Evolutionary conservation across 345 rosid species (phyloP).

Genomic region (Populus simonii): DNA sequence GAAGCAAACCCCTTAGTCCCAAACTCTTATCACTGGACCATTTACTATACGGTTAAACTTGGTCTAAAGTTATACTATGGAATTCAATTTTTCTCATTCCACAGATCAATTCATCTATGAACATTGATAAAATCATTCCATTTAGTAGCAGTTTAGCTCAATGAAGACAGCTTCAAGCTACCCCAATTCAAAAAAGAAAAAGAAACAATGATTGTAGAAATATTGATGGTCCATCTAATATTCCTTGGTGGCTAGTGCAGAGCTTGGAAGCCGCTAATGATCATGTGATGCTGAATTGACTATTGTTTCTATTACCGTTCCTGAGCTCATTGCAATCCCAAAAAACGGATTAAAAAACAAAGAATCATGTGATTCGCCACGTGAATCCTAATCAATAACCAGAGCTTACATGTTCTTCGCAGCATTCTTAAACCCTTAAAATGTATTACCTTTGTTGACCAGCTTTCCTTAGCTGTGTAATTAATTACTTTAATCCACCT

Average conservation of each 20-base stretch:
- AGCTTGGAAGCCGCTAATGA: background rate
- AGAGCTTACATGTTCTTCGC: background rate
- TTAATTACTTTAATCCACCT: too few relatives aligned
- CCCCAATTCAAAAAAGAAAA: too few relatives aligned
- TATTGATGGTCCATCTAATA: background rate
- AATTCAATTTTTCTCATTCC: too few relatives aligned
- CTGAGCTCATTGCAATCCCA: background rate
- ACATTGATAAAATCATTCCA: too few relatives aligned
- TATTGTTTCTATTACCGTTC: background rate
- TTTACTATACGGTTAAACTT: too few relatives aligned
- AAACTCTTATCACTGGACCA: too few relatives aligned
- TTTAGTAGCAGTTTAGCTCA: too few relatives aligned
- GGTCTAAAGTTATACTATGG: too few relatives aligned
- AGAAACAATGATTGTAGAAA: too few relatives aligned
- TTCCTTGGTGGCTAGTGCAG: background rate
- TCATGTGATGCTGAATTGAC: constrained; percentile 28
- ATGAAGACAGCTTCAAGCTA: too few relatives aligned
- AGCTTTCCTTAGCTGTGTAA: background rate
- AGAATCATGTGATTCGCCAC: constrained; percentile 22
- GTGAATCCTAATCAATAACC: constrained; percentile 14
- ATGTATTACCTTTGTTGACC: background rate
- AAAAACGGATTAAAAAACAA: background rate
- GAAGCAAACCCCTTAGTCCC: too few relatives aligned
- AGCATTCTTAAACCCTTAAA: background rate
- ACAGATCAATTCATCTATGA: too few relatives aligned